Conservation (phyloP, 805 yeast species). For the Metschnikowia reukaufii region DNA sequence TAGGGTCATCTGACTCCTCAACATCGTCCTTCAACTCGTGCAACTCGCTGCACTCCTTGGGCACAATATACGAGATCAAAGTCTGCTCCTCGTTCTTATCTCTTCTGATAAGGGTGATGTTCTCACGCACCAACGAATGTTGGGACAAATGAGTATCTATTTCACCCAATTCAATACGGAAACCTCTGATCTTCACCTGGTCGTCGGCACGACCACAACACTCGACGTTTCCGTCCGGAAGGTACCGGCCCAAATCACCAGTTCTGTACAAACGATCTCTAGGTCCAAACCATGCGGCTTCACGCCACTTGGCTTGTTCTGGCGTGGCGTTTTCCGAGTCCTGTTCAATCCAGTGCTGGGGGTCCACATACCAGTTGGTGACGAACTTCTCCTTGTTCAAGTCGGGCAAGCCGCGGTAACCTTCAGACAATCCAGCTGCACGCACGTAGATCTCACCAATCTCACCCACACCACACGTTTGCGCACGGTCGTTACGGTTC, state of each 20-base stretch:
- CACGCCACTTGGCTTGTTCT: slow-evolving; percentile 61
- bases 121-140: slow-evolving; percentile 89
- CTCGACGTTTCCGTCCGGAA: slow-evolving; percentile 97
- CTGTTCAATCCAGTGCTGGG: slow-evolving; percentile 57
- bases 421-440: slow-evolving; percentile 97
- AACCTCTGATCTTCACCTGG: slow-evolving; percentile 97
- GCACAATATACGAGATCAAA: slow-evolving; percentile 87
- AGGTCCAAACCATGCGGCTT: slow-evolving; percentile 82
- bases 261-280: slow-evolving; percentile 95
- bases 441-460: slow-evolving; percentile 98
- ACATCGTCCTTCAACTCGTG: slow-evolving; percentile 50
- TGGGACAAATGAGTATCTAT: slow-evolving; percentile 96
- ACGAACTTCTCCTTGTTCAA: slow-evolving; percentile 85
- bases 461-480: slow-evolving; percentile 97
- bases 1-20: slow-evolving; percentile 50
- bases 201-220: slow-evolving; percentile 99
- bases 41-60: slow-evolving; percentile 52
- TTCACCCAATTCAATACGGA: slow-evolving; percentile 97
- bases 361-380: slow-evolving; percentile 83
- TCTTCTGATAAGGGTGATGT: slow-evolving; percentile 85
- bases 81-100: slow-evolving; percentile 93
- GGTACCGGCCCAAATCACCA: slow-evolving; percentile 94
- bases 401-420: slow-evolving; percentile 90
- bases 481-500: slow-evolving; percentile 82
- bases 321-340: slow-evolving; percentile 47